A percentile compares a stretch with the other conserved stretches of the same genome.
Evolutionary conservation across 306 rosid species (phyloP).

Genomic region (Medicago arabica): DNA sequence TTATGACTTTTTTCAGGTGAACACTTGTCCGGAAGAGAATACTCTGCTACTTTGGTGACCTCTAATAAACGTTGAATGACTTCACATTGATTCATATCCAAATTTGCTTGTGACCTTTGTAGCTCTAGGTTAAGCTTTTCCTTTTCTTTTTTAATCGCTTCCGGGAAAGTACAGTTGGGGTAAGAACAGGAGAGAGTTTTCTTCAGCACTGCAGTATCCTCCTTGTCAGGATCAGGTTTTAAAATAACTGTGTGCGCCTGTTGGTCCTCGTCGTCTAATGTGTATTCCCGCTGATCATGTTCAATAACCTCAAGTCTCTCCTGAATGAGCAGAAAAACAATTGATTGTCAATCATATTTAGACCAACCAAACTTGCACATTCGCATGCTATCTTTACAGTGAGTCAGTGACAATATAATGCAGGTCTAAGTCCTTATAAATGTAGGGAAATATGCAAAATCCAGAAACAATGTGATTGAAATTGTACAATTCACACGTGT

Average conservation of each 20-base stretch:
- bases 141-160: conserved; percentile 85
- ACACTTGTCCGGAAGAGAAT: conserved; percentile 62
- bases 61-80: conserved; percentile 90
- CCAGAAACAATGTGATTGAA: conserved; percentile 19
- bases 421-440: conserved; percentile 17
- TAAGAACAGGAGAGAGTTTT: conserved; percentile 94
- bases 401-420: neutral
- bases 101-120: conserved; percentile 80
- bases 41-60: conserved; percentile 80
- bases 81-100: conserved; percentile 87
- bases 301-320: conserved; percentile 93
- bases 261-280: conserved; percentile 96
- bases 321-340: conserved; percentile 52
- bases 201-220: conserved; percentile 76
- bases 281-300: conserved; percentile 91
- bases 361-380: conserved; percentile 23
- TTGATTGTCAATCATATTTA: conserved; percentile 28
- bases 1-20: conserved; percentile 61
- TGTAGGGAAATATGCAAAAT: conserved; percentile 17
- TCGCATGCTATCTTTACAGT: conserved; percentile 23
- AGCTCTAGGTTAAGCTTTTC: conserved; percentile 95
- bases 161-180: conserved; percentile 80
- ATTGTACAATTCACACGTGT: neutral
- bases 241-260: conserved; percentile 81
- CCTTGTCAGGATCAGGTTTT: conserved; percentile 80